Evolutionary conservation across 78 protist genomes (phyloP).

Genomic region (Abeoforma whisleri): DNA sequence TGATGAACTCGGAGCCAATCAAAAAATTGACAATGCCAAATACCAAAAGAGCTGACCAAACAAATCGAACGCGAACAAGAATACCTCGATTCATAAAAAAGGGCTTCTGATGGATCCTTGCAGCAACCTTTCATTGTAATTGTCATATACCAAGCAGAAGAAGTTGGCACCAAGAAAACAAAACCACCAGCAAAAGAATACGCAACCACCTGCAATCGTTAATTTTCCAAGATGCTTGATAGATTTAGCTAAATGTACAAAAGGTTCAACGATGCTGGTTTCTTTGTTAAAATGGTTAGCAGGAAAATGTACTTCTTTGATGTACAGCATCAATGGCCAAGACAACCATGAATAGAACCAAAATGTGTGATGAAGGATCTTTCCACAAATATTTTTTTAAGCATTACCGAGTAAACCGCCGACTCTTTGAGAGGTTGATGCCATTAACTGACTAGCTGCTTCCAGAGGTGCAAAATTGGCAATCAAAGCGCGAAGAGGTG

Average conservation of each 20-base stretch:
- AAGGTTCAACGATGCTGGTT: not conserved
- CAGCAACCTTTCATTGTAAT: not conserved
- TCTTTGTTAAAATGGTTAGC: not conserved
- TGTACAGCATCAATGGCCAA: not conserved
- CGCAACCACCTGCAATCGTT: not conserved
- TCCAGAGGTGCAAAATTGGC: not conserved
- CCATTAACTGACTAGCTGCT: not conserved
- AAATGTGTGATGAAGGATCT: not conserved
- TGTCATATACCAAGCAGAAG: constrained; percentile 7
- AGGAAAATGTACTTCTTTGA: constrained; percentile 2
- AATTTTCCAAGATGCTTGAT: not conserved
- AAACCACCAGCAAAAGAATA: constrained; percentile 6
- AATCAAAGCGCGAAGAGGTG: constrained; percentile 18
- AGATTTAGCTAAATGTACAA: not conserved
- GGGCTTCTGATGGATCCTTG: too few species aligned
- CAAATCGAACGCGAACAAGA: not conserved
- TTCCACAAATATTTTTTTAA: not conserved
- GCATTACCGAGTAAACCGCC: constrained; percentile 12
- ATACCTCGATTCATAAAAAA: not conserved
- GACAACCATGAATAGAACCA: not conserved
- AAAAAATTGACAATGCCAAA: not conserved
- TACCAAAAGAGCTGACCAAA: not conserved
- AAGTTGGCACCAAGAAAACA: not conserved
- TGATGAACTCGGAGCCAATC: not conserved
- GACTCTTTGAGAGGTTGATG: not conserved